Percentiles rank a stretch among this genome's conserved stretches.
Evolutionary conservation across 2,329 filamentous ascomycete genomes (phyloP).

Genomic region (Helotiales sp.): DNA sequence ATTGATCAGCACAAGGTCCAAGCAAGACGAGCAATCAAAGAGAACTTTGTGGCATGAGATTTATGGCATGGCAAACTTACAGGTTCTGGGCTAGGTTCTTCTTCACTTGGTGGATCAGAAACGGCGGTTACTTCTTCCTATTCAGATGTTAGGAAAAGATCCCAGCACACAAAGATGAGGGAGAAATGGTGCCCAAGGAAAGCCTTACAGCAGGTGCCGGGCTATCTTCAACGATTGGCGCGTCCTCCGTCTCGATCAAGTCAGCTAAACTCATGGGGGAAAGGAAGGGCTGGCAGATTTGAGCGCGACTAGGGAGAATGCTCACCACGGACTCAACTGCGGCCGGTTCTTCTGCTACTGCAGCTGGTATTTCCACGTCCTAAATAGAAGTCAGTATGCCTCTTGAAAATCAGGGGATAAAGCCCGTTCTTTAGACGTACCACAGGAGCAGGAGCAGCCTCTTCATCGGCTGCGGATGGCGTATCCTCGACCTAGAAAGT

Average conservation of each 20-base stretch:
- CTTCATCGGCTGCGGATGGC: not conserved
- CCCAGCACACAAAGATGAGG: not conserved
- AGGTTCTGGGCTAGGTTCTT: not conserved
- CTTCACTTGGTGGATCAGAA: not conserved
- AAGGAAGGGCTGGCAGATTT: not conserved
- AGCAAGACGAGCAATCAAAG: not conserved
- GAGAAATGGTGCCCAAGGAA: not conserved
- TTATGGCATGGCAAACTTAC: not conserved
- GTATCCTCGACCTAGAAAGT: not conserved
- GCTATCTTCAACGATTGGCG: not conserved
- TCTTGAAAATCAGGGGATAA: not conserved
- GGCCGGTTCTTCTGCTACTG: not conserved
- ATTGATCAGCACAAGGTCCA: not conserved
- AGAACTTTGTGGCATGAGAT: not conserved
- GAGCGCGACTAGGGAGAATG: not conserved
- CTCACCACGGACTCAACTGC: not conserved
- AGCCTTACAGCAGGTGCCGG: not conserved
- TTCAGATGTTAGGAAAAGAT: not conserved
- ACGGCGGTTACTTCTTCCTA: not conserved
- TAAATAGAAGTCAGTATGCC: not conserved
- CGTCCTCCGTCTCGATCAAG: conserved; percentile 8
- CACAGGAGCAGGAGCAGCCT: not conserved
- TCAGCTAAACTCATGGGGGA: not conserved
- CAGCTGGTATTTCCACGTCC: not conserved
- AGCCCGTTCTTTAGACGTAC: conserved; percentile 1